These are phyloP conservation scores for Podaxis pistillaris DNA, from an alignment of 768 basidiomycete genomes.

Conservation along the genomic window DNA sequence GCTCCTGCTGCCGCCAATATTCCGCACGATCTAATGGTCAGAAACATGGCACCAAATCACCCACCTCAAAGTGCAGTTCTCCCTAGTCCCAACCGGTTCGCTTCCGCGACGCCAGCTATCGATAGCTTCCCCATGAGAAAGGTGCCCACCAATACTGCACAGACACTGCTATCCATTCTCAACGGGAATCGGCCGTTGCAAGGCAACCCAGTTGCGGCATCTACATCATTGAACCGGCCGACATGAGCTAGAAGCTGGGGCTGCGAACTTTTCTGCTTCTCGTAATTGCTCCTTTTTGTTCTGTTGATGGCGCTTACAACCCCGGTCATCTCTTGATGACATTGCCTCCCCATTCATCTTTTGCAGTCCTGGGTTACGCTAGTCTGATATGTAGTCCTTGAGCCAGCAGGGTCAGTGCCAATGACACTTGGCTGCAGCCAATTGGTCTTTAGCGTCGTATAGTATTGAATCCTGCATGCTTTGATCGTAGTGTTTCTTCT, in stretches of 20 bases:
- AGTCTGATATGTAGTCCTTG: not conserved
- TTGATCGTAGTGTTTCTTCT: conserved; percentile 20
- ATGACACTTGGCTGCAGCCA: not conserved
- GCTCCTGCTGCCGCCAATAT: not conserved
- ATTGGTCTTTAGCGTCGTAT: conserved; percentile 2
- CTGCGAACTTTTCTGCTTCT: no score
- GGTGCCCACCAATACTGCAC: conserved; percentile 10
- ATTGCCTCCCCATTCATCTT: not conserved
- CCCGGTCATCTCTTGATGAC: not conserved
- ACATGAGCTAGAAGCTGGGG: conserved; percentile 5
- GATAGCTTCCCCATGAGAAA: conserved; percentile 8
- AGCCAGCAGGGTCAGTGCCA: not conserved
- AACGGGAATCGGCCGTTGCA: conserved; percentile 21
- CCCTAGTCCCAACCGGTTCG: conserved; percentile 2
- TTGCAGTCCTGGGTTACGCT: not conserved
- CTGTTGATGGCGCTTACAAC: conserved; percentile 3
- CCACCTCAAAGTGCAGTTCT: not conserved
- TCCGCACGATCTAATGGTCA: not conserved
- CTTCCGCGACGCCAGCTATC: conserved; percentile 8
- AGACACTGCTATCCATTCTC: conserved; percentile 28
- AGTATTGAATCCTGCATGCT: conserved; percentile 14
- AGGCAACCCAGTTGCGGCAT: not conserved
- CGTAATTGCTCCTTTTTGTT: not conserved
- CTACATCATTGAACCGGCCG: not conserved
- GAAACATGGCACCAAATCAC: not conserved